Evolutionary conservation across 2,329 filamentous ascomycete species (phyloP).

Genomic region (Colletotrichum caudatum): DNA sequence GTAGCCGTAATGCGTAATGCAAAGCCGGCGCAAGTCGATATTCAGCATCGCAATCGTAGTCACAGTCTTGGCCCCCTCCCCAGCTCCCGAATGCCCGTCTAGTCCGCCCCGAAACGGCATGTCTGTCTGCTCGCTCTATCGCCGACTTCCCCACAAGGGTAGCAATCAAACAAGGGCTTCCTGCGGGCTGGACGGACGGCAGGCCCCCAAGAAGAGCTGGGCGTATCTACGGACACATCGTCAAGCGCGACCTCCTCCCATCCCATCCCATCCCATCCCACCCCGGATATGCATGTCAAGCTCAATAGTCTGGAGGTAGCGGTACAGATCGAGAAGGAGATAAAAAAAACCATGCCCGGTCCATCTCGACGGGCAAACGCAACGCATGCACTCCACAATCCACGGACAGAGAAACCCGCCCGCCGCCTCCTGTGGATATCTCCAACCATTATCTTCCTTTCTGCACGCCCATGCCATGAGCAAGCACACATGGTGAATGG

Average conservation of each 20-base stretch:
- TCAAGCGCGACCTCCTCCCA: background rate
- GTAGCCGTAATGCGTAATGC: conserved; percentile 4
- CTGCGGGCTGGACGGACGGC: background rate
- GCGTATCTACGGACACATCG: no score
- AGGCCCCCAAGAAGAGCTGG: no score
- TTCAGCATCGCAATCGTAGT: conserved; percentile 1
- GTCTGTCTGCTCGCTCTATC: background rate
- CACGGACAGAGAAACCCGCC: background rate
- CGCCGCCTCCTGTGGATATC: background rate
- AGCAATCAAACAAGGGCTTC: background rate
- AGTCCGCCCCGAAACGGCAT: background rate
- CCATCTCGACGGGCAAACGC: conserved; percentile 22
- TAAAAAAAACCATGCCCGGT: background rate
- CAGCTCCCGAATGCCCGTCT: background rate
- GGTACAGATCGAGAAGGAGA: background rate
- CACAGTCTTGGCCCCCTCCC: background rate
- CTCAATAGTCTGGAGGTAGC: background rate
- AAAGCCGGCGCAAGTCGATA: conserved; percentile 8
- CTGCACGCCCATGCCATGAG: conserved; percentile 10
- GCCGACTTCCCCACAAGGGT: background rate
- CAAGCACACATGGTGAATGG: background rate
- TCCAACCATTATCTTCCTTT: conserved; percentile 14
- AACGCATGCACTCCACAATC: conserved; percentile 10
- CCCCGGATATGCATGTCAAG: background rate
- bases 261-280: no score